phyloP scores from a whole-genome alignment of 2,329 filamentous ascomycete genomes.

The Aspergillus sp. region DNA sequence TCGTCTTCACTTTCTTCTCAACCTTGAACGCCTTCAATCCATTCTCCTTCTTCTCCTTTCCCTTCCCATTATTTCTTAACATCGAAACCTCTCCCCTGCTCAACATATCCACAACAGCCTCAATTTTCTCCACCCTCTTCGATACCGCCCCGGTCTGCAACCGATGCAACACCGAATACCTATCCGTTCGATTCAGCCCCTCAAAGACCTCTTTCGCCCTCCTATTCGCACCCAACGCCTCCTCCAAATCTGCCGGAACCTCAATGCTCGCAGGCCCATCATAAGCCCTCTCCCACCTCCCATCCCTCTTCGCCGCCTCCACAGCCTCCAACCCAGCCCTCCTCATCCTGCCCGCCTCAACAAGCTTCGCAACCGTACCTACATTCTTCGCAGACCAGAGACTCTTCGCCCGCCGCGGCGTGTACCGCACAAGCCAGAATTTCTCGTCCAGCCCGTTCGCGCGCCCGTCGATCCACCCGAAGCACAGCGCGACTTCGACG shows the following conservation, averaged over 20 bases:
- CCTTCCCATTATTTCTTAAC: background rate
- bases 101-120: background rate
- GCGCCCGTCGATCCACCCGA: conserved; percentile 65
- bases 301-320: conserved; percentile 57
- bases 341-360: conserved; percentile 50
- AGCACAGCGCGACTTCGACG: conserved; percentile 58
- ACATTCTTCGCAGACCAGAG: conserved; percentile 64
- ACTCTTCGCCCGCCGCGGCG: conserved; percentile 55
- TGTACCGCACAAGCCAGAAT: conserved; percentile 58
- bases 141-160: conserved; percentile 36
- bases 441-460: conserved; percentile 45
- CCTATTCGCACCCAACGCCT: conserved; percentile 40
- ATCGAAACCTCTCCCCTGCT: background rate
- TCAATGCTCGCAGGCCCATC: conserved; percentile 49
- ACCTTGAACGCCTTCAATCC: background rate
- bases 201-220: conserved; percentile 29
- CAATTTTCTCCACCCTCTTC: background rate
- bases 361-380: conserved; percentile 48
- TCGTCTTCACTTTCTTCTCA: background rate
- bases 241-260: conserved; percentile 52
- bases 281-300: conserved; percentile 60
- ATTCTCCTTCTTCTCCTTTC: background rate
- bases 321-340: conserved; percentile 51
- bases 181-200: conserved; percentile 45
- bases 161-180: conserved; percentile 49